phyloP scores from a whole-genome alignment of 345 rosid genomes.

The Aegle marmelos region DNA sequence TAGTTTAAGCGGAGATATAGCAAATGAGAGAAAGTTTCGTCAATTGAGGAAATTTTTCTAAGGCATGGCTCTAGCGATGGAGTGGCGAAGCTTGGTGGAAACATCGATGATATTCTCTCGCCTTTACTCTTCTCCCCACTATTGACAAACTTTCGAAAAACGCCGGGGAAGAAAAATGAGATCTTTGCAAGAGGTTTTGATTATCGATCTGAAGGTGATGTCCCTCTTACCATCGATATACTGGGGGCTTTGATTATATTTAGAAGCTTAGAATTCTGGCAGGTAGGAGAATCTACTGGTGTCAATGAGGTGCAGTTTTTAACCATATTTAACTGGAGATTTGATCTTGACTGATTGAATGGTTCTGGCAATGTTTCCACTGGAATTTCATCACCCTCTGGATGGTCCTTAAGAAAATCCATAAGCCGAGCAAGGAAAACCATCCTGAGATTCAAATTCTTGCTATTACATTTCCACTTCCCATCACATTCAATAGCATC shows the following conservation, averaged over 20 bases:
- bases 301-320: slow-evolving; percentile 15
- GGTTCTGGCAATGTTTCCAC: slow-evolving; percentile 72
- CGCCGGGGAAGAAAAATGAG: slow-evolving; percentile 44
- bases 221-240: slow-evolving; percentile 12
- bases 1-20: slow-evolving; percentile 25
- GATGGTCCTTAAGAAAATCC: slow-evolving; percentile 55
- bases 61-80: slow-evolving; percentile 9
- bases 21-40: slow-evolving; percentile 17
- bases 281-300: slow-evolving; percentile 1
- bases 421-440: slow-evolving; percentile 56
- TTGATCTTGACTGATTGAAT: slow-evolving; percentile 36
- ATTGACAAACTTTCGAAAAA: slow-evolving; percentile 35
- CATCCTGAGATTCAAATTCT: slow-evolving; percentile 50
- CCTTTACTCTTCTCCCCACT: not conserved
- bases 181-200: slow-evolving; percentile 32
- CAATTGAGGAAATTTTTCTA: slow-evolving; percentile 14
- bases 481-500: slow-evolving; percentile 41
- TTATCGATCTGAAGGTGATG: slow-evolving; percentile 5
- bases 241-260: not conserved
- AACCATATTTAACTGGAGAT: slow-evolving; percentile 1
- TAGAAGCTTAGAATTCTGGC: not conserved
- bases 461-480: slow-evolving; percentile 34
- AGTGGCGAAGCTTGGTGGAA: slow-evolving; percentile 18
- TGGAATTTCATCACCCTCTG: slow-evolving; percentile 80
- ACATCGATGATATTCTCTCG: not conserved